phyloP scores from a whole-genome alignment of 176 grass and related monocot genomes.

The Themeda triandra region DNA sequence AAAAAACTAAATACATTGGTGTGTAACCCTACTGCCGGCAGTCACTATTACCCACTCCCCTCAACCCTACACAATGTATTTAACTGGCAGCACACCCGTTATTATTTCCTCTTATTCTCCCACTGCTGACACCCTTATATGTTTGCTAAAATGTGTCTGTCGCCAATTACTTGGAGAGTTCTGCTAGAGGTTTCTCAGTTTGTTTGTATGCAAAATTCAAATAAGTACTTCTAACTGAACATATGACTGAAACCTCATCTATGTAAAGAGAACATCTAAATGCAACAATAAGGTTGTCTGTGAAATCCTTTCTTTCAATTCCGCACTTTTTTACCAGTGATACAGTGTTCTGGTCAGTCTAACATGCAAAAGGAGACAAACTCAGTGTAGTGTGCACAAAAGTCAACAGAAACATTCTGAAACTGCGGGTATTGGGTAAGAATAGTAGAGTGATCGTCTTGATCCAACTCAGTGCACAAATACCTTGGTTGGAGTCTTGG shows the following conservation, averaged over 20 bases:
- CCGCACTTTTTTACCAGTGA: not conserved
- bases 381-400: not conserved
- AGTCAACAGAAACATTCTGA: not conserved
- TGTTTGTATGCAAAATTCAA: slow-evolving; percentile 13
- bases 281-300: not conserved
- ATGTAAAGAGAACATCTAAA: slow-evolving; percentile 24
- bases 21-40: not conserved
- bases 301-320: not conserved
- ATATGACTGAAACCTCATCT: slow-evolving; percentile 9
- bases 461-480: not conserved
- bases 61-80: not conserved
- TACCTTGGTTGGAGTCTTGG: slow-evolving; percentile 12
- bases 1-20: not conserved
- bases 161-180: not conserved
- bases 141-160: not conserved
- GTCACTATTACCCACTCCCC: not conserved
- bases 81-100: not conserved
- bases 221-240: slow-evolving; percentile 21
- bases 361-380: slow-evolving; percentile 7
- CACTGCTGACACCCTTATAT: not conserved
- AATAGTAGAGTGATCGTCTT: slow-evolving; percentile 4
- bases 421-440: not conserved
- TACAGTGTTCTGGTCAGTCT: not conserved
- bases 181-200: not conserved
- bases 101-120: not conserved